A percentile compares a stretch with the other conserved stretches of the same genome.
These are phyloP conservation scores for Bromus sterilis DNA, from an alignment of 176 grass and related monocot species.

Conservation along the genomic window DNA sequence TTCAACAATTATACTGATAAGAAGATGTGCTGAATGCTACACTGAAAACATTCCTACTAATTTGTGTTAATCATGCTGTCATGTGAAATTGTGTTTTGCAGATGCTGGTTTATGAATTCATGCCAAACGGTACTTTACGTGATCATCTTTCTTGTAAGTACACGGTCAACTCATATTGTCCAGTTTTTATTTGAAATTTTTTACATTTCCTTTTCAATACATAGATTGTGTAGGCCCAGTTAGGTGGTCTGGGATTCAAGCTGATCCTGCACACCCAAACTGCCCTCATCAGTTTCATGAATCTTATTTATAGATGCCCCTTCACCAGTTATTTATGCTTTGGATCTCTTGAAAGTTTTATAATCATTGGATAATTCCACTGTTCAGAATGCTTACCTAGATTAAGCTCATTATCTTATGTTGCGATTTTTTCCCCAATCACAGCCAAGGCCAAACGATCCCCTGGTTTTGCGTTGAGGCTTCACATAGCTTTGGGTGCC, in stretches of 20 bases:
- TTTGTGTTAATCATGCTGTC: background rate
- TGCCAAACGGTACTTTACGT: constrained; percentile 84
- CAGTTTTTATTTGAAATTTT: background rate
- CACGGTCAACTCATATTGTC: background rate
- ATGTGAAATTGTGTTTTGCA: constrained; percentile 41
- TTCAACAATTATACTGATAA: background rate
- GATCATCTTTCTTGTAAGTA: constrained; percentile 82
- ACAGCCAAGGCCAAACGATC: constrained; percentile 46
- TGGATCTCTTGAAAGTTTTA: background rate
- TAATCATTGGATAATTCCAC: background rate
- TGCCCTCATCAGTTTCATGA: background rate
- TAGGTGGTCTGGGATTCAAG: background rate
- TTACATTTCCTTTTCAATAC: background rate
- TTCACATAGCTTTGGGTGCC: constrained; percentile 70
- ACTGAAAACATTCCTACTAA: background rate
- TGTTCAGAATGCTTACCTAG: background rate
- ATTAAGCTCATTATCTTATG: background rate
- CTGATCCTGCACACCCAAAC: background rate
- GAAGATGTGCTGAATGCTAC: background rate
- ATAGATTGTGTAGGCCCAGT: background rate
- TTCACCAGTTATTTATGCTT: background rate
- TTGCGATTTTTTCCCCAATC: background rate
- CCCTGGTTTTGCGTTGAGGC: constrained; percentile 47
- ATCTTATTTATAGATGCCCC: background rate
- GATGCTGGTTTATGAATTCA: constrained; percentile 99